Conservation (phyloP, 2,329 filamentous ascomycete genomes). For the Trichoderma atroviride region DNA sequence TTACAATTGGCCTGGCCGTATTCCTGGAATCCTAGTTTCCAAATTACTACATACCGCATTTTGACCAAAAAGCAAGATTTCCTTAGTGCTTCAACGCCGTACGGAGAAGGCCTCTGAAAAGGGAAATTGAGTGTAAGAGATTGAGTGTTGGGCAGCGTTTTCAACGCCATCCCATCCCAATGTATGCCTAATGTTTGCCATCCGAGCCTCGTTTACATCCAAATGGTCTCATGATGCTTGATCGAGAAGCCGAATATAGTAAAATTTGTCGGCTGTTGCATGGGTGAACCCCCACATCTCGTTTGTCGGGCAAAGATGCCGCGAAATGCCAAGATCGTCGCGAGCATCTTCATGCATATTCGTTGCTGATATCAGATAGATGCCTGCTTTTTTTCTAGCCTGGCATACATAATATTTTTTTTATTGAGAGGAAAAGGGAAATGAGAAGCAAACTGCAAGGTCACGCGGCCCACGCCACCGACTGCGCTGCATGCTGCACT, state of each 20-base stretch:
- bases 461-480: constrained; percentile 2
- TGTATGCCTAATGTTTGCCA: background rate
- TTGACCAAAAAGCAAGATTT: background rate
- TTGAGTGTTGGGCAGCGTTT: background rate
- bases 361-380: background rate
- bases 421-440: background rate
- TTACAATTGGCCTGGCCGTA: background rate
- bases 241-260: background rate
- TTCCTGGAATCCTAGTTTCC: background rate
- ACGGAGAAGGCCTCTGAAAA: background rate
- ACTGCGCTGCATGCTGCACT: background rate
- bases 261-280: background rate
- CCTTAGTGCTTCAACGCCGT: background rate
- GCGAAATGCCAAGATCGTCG: background rate
- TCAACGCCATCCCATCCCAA: background rate
- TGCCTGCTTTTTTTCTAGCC: background rate
- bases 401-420: background rate
- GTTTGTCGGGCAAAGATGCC: background rate
- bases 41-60: background rate
- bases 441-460: background rate
- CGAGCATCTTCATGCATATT: background rate
- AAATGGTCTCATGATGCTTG: background rate
- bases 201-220: background rate
- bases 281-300: background rate
- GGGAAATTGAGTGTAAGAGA: background rate